Evolutionary conservation across 129 eudicot species (phyloP), one percentile per base, ranked within the genome.

Genomic region (Erigeron canadensis): DNA sequence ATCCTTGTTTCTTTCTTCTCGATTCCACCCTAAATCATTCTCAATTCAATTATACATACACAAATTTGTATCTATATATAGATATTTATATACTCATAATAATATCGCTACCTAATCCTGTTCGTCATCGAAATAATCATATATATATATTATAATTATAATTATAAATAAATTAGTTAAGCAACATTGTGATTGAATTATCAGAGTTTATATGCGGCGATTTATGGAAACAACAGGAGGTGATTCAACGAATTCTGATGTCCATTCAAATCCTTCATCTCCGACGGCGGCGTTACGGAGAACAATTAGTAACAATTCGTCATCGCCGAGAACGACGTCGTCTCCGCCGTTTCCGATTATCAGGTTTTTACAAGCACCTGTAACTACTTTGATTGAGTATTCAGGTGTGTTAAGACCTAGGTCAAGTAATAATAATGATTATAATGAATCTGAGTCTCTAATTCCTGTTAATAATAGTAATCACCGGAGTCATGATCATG

Each of bases 281-380:
- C 75, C 83, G 51, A 64, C 80, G 15, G 8, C 53, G 56, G 15
- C 56, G 16, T 48, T 16, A 10, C 55, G n/a, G 10, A 50, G 38
- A 65, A 75, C 67, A 55, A 72, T 48, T 12, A 75, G 42, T 23
- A 67, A 68, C 18, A 48, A 74, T 41, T 42, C 75, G 19, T 74
- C 79, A 40, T 72, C 80, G 37, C 63, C 82, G 56, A 48, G 79
- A 60, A 71, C 75, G 80, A 65, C 21, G 67, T 56, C 53, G 79
- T 62, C 65, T 44, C 60, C 62, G 74, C 89, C 54, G 47, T 79
- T 58, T 81, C 82, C 82, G n/a, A 41, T 78, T 16, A 71, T 89
- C n/a, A 76, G 92, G 51, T 86, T 84, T 64, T 50, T 89, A 2
- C 93, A 73, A 63, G 84, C 88, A 53, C 96, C 96, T 8, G 80